Evolutionary conservation across 73 alveolate species (phyloP), one percentile per base, ranked within the genome.

Genomic region (Stentor roeselii): DNA sequence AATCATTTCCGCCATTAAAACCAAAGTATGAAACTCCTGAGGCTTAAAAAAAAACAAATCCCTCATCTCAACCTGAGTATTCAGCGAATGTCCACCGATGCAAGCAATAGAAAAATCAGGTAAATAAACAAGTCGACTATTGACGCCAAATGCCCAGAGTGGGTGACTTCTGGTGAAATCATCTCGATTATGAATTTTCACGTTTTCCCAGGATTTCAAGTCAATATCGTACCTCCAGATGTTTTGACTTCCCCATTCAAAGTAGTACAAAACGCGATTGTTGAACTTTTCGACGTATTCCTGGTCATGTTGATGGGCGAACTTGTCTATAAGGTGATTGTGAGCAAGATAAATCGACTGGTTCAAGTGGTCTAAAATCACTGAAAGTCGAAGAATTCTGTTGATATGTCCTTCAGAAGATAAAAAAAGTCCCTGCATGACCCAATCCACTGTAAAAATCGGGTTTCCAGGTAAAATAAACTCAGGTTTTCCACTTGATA

Each of bases 161-260:
- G n/a, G n/a, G 34, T 21, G 41, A 34, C 27, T 11, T 21, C 2
- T 34, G 11, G n/a, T 21, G 11, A 67, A 67, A n/a, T 67, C 37
- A 11, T n/a, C 37, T n/a, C 21, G 14, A 34, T 32, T 32, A 11
- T 32, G n/a, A 2, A 67, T n/a, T 21, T 21, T 67, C 21, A 67
- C 80, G 34, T n/a, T 21, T 0, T n/a, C 41, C 80, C 80, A 67
- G n/a, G n/a, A 15, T 0, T 32, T 32, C 37, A 30, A 34, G 34
- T 67, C 80, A 27, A 67, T 27, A 34, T 67, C 80, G 37, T 67
- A 67, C 14, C 80, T n/a, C 37, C 80, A 67, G 21, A 32, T 67
- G 34, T 67, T 67, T 30, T 40, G 11, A 1, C 50, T 21, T 27
- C 37, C 41, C 80, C 80, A 67, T 67, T 67, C 80, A 67, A 67